These are phyloP conservation scores for Diophrys sp. DNA, from an alignment of 73 alveolate genomes.

Conservation along the genomic window DNA sequence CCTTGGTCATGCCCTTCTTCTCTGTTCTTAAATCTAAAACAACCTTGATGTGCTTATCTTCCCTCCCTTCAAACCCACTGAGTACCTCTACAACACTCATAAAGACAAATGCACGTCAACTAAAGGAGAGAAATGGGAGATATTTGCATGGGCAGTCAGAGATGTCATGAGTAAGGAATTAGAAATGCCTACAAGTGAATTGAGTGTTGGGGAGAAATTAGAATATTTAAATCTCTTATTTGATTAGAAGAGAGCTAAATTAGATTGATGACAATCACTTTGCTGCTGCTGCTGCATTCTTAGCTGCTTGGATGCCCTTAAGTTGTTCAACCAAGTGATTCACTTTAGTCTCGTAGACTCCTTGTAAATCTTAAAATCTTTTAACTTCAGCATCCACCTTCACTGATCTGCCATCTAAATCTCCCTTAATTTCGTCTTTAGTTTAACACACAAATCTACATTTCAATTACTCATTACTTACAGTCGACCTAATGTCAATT, in stretches of 20 bases:
- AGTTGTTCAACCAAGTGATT: no score
- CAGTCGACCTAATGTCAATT: no score
- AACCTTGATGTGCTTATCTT: background rate
- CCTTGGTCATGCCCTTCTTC: background rate
- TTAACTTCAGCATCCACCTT: no score
- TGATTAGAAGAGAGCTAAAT: background rate
- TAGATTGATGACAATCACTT: no score
- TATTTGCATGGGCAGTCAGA: constrained; percentile 17
- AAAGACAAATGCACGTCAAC: background rate
- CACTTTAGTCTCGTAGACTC: no score
- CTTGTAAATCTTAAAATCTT: no score
- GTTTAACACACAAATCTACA: no score
- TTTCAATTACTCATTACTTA: no score
- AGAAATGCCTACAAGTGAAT: constrained; percentile 3
- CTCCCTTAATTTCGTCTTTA: no score
- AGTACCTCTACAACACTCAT: constrained; percentile 10
- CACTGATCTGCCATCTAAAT: no score
- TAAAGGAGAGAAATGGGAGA: constrained; percentile 3
- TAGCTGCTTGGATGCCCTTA: no score
- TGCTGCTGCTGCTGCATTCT: no score
- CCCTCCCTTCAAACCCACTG: constrained; percentile 20
- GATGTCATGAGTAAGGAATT: constrained; percentile 2
- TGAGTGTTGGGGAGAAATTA: background rate
- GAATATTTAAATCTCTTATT: constrained; percentile 7
- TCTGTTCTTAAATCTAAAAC: background rate